Evolutionary conservation across 371 early-diverging fungal genomes (phyloP).

Genomic region (Apophysomyces trapeziformis): DNA sequence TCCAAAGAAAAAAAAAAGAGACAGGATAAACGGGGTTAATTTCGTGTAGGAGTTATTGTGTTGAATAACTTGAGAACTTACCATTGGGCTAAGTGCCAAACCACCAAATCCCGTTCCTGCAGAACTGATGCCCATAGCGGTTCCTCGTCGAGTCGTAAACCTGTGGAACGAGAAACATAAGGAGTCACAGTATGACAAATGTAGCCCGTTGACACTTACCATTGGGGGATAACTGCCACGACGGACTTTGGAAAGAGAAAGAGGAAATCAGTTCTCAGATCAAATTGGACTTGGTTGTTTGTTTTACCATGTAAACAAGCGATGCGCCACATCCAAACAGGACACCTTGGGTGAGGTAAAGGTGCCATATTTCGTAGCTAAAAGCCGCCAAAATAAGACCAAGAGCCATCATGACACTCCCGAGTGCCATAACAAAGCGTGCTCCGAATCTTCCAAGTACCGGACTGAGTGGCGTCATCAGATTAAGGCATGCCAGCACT

Average conservation of each 20-base stretch:
- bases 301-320: conserved; percentile 34
- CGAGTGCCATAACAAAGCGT: conserved; percentile 37
- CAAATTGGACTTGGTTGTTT: neutral
- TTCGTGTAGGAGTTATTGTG: too few relatives aligned
- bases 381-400: conserved; percentile 55
- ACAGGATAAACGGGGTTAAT: too few relatives aligned
- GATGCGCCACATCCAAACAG: conserved; percentile 45
- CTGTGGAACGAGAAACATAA: conserved; percentile 46
- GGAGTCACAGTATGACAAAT: conserved; percentile 24
- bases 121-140: conserved; percentile 72
- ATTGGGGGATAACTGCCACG: conserved; percentile 43
- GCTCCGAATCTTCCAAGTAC: conserved; percentile 47
- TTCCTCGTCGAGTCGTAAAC: conserved; percentile 59
- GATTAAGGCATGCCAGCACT: conserved; percentile 44
- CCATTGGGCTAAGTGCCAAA: conserved; percentile 46
- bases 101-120: conserved; percentile 83
- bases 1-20: too few relatives aligned
- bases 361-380: conserved; percentile 56
- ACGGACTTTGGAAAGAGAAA: conserved; percentile 20
- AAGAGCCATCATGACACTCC: conserved; percentile 49
- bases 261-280: neutral
- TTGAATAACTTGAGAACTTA: neutral
- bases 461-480: conserved; percentile 48
- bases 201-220: conserved; percentile 42
- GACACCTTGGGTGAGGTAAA: conserved; percentile 35